A percentile compares a stretch with the other conserved stretches of the same genome.
phyloP scores from a whole-genome alignment of 345 rosid genomes.

The Boechera retrofracta region DNA sequence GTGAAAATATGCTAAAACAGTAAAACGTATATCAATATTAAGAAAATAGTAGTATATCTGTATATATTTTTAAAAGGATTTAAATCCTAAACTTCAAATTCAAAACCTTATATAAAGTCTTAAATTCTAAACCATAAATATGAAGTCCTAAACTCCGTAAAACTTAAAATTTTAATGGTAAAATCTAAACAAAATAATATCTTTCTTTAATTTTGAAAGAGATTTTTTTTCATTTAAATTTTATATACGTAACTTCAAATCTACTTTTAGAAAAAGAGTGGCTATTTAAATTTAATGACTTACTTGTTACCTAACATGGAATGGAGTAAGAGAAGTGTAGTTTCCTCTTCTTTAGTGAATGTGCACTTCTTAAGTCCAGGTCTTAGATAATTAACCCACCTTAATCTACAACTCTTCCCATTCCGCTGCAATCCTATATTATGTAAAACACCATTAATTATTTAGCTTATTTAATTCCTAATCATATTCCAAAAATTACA shows the following conservation, averaged over 20 bases:
- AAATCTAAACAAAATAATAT: not conserved
- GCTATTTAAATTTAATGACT: conserved; percentile 24
- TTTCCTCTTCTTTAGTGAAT: conserved; percentile 71
- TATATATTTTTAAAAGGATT: too few relatives aligned
- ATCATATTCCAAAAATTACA: too few relatives aligned
- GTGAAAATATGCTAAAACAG: not conserved
- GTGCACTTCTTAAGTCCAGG: conserved; percentile 81
- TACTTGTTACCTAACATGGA: conserved; percentile 89
- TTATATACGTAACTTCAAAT: not conserved
- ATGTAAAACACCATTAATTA: not conserved
- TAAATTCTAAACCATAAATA: not conserved
- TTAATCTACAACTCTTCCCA: conserved; percentile 94
- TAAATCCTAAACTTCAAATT: not conserved
- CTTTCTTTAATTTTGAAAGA: not conserved
- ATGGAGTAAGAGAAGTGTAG: conserved; percentile 74
- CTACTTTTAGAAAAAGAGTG: not conserved
- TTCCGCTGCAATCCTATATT: conserved; percentile 75
- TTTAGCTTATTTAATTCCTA: too few relatives aligned
- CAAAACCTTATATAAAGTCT: not conserved
- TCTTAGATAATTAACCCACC: conserved; percentile 93
- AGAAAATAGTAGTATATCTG: too few relatives aligned
- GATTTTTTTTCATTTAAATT: not conserved
- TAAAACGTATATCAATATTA: too few relatives aligned
- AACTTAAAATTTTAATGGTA: not conserved
- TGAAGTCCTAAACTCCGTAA: not conserved